Evolutionary conservation across 805 yeast species (phyloP), one percentile per base, ranked within the genome.

Genomic region (Kluyveromyces starmeri): DNA sequence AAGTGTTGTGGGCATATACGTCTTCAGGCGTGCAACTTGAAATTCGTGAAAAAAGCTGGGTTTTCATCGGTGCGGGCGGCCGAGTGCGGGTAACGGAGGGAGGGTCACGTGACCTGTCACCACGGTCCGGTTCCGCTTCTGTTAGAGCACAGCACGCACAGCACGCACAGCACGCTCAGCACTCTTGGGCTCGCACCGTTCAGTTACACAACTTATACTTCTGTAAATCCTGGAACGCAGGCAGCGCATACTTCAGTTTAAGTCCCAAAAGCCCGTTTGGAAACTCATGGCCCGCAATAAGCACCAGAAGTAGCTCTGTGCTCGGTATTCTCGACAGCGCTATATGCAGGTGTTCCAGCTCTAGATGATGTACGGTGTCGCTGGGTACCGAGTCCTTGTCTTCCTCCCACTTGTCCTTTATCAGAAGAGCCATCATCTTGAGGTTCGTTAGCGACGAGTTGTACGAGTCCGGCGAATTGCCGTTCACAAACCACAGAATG

Each of bases 361-460:
- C 59, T 32, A 54, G 55, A 3, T 49, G 53, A 40, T 52, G 53
- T 22, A 56, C 48, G 2, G 38, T 27, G 7, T 33, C 37, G 2
- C 32, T 32, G 13, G 33, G 35, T 5, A 35, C 24, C 16, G 29
- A 24, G 32, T 41, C 42, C 5, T 28, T 27, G 35, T 56, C 59
- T 22, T 52, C 58, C 4, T 37, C 34, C 61, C 61, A 56, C 37
- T 53, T 56, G 36, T 56, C 61, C 31, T 50, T 53, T 10, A 49
- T 45, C 15, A 56, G 40, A 11, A 56, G 28, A 21, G 53, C 44
- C 59, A 56, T 54, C 55, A 56, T 52, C 35, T 50, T 54, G 16
- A 56, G 34, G 32, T 54, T 54, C 27, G 48, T 54, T 8, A 43
- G 15, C 2, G 53, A 44, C 16, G 42, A 45, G 20, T 31, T 37